Conservation (phyloP, 139 green algal species). For the Coelastrella sp. region DNA sequence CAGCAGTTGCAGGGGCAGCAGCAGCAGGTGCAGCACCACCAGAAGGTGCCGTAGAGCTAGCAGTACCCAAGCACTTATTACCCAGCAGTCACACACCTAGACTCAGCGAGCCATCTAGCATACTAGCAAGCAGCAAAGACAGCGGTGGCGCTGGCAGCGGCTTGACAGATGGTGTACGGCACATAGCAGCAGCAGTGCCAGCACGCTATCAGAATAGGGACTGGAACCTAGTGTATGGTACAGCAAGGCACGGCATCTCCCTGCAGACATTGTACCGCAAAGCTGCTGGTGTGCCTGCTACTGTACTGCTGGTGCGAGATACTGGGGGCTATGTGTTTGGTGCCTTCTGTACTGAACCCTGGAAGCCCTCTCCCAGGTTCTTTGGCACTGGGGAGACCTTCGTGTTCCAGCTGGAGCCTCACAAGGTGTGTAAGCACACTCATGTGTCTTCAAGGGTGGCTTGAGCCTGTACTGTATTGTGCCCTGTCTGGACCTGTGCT, state of each 20-base stretch:
- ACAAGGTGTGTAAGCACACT: neutral
- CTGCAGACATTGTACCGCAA: conserved; percentile 76
- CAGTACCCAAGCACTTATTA: conserved; percentile 45
- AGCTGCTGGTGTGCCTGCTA: conserved; percentile 33
- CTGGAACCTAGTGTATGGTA: conserved; percentile 53
- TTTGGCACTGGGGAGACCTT: conserved; percentile 89
- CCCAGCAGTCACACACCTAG: conserved; percentile 14
- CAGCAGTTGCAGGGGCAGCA: neutral
- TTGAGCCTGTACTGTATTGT: neutral
- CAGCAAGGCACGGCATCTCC: conserved; percentile 71
- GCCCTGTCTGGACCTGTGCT: no score
- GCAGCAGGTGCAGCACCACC: neutral
- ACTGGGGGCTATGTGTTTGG: conserved; percentile 78
- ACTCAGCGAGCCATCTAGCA: conserved; percentile 31
- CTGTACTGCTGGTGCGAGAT: conserved; percentile 63
- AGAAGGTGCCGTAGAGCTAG: conserved; percentile 11
- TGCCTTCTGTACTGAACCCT: conserved; percentile 79
- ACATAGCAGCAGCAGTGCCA: conserved; percentile 41
- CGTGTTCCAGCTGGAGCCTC: conserved; percentile 82
- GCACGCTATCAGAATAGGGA: neutral
- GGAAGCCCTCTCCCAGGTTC: conserved; percentile 76
- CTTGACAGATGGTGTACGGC: neutral
- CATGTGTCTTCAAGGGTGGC: neutral
- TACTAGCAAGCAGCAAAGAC: conserved; percentile 4
- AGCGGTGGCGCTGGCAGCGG: neutral